Percentiles rank a stretch among this genome's conserved stretches.
phyloP scores from a whole-genome alignment of 345 rosid genomes.

The Arabis hirsuta region DNA sequence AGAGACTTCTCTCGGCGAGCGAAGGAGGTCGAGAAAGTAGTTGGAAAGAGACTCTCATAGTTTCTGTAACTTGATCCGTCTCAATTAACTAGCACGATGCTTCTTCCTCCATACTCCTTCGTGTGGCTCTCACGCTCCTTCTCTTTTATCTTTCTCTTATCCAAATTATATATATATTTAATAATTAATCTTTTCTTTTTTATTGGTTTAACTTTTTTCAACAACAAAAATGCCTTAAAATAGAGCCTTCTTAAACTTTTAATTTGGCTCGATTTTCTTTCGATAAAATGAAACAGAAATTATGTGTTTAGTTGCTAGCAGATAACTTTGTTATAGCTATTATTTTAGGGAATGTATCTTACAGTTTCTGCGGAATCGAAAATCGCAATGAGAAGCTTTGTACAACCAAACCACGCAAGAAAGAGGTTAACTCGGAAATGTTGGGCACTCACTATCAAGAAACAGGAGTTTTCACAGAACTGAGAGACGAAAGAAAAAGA shows the following conservation, averaged over 20 bases:
- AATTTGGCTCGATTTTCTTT: neutral
- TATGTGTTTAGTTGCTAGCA: neutral
- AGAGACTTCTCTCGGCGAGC: neutral
- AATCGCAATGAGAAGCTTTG: slow-evolving; percentile 25
- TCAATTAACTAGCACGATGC: slow-evolving; percentile 28
- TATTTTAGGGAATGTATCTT: slow-evolving; percentile 7
- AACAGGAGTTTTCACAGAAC: slow-evolving; percentile 23
- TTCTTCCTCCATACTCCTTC: slow-evolving; percentile 39
- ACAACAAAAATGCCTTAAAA: neutral
- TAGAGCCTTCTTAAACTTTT: neutral
- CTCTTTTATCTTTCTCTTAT: slow-evolving; percentile 35
- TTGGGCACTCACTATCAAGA: slow-evolving; percentile 40
- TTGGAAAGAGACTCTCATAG: slow-evolving; percentile 20
- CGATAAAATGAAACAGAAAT: neutral
- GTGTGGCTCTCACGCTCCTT: slow-evolving; percentile 37
- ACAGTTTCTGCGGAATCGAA: neutral
- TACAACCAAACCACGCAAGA: slow-evolving; percentile 35
- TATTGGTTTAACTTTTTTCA: neutral
- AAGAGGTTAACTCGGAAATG: slow-evolving; percentile 22
- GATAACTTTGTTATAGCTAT: neutral
- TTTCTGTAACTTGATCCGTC: slow-evolving; percentile 30
- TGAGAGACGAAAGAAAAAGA: neutral
- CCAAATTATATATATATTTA: slow-evolving; percentile 10
- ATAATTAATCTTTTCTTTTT: too few species aligned
- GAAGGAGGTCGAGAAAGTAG: slow-evolving; percentile 9